A percentile compares a stretch with the other conserved stretches of the same genome.
Conservation (phyloP, 163 green algal genomes). For the Scenedesmus sp. region DNA sequence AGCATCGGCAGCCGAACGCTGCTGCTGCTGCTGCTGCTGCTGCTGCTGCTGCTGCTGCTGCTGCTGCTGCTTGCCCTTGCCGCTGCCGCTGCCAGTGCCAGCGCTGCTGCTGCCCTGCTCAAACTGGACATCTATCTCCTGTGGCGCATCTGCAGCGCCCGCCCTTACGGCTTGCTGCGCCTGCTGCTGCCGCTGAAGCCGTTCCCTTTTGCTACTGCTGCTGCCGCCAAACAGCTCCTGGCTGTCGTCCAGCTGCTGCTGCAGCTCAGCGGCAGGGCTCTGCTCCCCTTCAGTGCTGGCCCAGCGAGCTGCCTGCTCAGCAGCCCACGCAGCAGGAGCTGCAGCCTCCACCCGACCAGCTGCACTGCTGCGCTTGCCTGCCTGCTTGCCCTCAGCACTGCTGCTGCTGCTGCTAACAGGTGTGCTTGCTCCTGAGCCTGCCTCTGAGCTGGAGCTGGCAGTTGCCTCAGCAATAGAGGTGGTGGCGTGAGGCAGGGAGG, state of each 20-base stretch:
- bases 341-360: conserved; percentile 4
- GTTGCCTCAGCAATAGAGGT: background rate
- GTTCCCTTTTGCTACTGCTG: conserved; percentile 10
- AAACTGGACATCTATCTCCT: background rate
- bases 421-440: background rate
- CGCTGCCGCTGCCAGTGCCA: background rate
- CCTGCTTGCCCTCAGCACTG: background rate
- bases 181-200: background rate
- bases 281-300: background rate
- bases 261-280: conserved; percentile 40
- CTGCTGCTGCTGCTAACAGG: background rate
- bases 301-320: conserved; percentile 43
- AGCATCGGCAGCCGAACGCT: conserved; percentile 38
- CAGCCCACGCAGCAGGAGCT: conserved; percentile 24
- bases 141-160: background rate
- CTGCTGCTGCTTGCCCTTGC: background rate
- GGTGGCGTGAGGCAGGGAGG: conserved; percentile 1
- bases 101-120: background rate
- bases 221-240: conserved; percentile 14
- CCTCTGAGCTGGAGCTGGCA: background rate
- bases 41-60: conserved; percentile 21
- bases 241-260: conserved; percentile 46
- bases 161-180: background rate
- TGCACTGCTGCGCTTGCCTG: background rate
- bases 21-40: conserved; percentile 8